Evolutionary conservation across 192 early-diverging fungal species (phyloP), one percentile per base, ranked within the genome.

Genomic region (Backusella sp.): DNA sequence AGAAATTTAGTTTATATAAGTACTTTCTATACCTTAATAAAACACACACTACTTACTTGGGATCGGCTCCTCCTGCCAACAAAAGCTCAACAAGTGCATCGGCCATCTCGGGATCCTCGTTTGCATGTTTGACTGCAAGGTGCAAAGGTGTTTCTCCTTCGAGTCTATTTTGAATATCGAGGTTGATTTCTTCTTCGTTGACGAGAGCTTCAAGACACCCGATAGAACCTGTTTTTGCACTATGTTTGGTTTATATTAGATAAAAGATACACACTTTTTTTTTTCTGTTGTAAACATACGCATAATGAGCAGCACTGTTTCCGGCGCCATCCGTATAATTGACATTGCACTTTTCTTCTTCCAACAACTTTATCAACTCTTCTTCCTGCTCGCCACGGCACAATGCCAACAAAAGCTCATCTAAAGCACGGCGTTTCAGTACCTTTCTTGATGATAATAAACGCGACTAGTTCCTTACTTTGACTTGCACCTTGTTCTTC

Each of bases 361-460:
- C 76, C 23, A 94, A 82, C 72, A 94, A 80, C 62, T 83, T 74
- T 62, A 87, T 83, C n/a, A 94, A 82, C 74, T 91, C 78, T 44
- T 90, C 88, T 71, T 91, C 85, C 68, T 92, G 89, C 76, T 93
- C 91, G 72, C 89, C 83, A 76, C 88, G 88, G 80, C 91, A 92
- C 32, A 91, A 89, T 21, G 89, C 85, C 74, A 92, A 82, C 53
- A 94, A 79, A 71, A 91, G 86, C 72, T 92, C 91, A 78, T 91
- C 91, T 94, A 77, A 62, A 14, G 7, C 53, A 7, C 21, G 6
- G 28, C 21, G 11, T 12, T 71, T 49, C 17, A 23, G 8, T 46
- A 68, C 6, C n/a, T 23, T 19, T 41, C n/a, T 14, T 14, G 26
- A 15, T 6, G 30, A 23, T 28, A 28, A 44, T 23, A 70, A 28